Percentiles rank a stretch among this genome's conserved stretches.
These are phyloP conservation scores for Mesembryanthemum crystallinum DNA, from an alignment of 148 eudicot genomes.

Conservation along the genomic window DNA sequence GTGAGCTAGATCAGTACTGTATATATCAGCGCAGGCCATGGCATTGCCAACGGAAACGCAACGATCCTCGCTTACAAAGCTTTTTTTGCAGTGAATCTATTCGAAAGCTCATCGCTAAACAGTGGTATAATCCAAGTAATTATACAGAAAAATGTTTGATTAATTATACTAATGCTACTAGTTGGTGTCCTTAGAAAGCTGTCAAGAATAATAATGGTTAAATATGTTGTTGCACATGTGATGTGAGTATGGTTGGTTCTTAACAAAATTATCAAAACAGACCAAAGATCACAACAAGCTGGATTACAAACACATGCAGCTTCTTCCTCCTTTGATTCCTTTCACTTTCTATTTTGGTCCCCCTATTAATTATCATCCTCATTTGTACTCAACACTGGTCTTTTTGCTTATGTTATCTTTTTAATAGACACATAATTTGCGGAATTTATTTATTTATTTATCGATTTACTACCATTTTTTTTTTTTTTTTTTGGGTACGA, in stretches of 20 bases:
- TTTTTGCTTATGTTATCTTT: neutral
- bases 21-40: conserved; percentile 34
- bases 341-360: conserved; percentile 18
- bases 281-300: neutral
- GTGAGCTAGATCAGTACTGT: no score
- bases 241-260: neutral
- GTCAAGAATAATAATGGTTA: neutral
- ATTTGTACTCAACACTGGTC: conserved; percentile 7
- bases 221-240: neutral
- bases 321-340: neutral
- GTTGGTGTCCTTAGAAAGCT: neutral
- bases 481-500: no score
- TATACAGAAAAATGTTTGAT: no score
- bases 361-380: neutral
- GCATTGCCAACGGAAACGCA: conserved; percentile 33
- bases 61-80: conserved; percentile 23
- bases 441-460: no score
- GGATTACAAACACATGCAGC: conserved; percentile 11
- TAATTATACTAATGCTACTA: neutral
- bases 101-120: no score
- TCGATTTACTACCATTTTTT: no score
- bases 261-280: neutral
- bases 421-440: no score
- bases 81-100: conserved; percentile 17
- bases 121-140: no score